Evolutionary conservation across 2,329 filamentous ascomycete species (phyloP), one percentile per base, ranked within the genome.

Genomic region (Scedosporium dehoogii): DNA sequence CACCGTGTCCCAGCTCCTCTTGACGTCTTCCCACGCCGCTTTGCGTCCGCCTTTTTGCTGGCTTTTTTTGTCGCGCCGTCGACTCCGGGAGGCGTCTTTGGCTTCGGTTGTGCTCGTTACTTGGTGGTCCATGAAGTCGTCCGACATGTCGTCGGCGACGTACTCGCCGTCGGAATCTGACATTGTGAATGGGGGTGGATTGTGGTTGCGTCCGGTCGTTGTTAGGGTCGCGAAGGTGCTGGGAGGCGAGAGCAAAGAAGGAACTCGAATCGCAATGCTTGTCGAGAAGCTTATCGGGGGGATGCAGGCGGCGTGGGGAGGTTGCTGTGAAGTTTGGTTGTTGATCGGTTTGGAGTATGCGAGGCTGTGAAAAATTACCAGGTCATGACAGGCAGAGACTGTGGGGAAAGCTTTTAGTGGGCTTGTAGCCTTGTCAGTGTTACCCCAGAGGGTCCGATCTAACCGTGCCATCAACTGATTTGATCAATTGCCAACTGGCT

Each of bases 141-240:
- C 86, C 25, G 85, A 88, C 71, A 80, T 78, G 68, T 83, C 82
- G 64, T 85, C 82, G 66, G 73, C 82, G 64, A 88, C 81, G 71
- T 85, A 90, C 67, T 90, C 87, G 73, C 84, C 87, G 70, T 90
- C 88, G 18, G 87, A 90, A 74, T 89, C 87, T 62, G 86, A 85
- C 88, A 90, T 90, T n/a, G 44, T 53, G 59, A 44, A 25, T 23
- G 10, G 6, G 51, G 12, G 3, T 55, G n/a, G 44, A 55, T 23
- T 23, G 18, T 55, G 33, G 33, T 38, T 23, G 3, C 3, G 33
- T n/a, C 25, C 12, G 56, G 3, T 12, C 21, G 48, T 14, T 18
- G 48, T 29, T 27, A n/a, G 33, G 10, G 38, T 33, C n/a, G 25
- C 12, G 27, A 53, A 16, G 46, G 14, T 21, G 46, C 38, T 16